Evolutionary conservation across 257 asterid genomes (phyloP).

Genomic region (Solanum bukasovii): DNA sequence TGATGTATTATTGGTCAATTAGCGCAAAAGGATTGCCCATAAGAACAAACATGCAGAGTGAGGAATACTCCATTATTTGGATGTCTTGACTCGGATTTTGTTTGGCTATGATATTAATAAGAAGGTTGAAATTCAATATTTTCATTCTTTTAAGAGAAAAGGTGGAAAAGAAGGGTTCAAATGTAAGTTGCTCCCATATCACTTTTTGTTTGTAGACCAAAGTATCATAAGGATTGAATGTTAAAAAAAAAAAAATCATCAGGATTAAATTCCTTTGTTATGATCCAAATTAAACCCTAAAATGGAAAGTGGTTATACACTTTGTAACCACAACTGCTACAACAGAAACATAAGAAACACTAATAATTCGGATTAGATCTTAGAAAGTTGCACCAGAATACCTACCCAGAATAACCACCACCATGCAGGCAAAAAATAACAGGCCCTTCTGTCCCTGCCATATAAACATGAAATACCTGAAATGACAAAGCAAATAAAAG

Average conservation of each 20-base stretch:
- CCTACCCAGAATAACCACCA: conserved; percentile 96
- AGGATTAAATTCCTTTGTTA: not conserved
- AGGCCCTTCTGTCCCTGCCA: conserved; percentile 85
- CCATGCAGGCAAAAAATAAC: conserved; percentile 93
- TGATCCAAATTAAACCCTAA: not conserved
- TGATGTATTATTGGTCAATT: not conserved
- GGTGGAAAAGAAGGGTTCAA: not conserved
- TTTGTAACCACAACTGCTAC: not conserved
- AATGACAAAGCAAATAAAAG: conserved; percentile 10
- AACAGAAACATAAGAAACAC: not conserved
- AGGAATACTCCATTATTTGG: not conserved
- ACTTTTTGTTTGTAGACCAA: not conserved
- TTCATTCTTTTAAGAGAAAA: not conserved
- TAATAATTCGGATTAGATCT: not conserved
- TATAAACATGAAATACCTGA: conserved; percentile 83
- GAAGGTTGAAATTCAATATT: not conserved
- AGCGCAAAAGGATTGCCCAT: not conserved
- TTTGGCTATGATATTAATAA: not conserved
- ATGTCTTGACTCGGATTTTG: not conserved
- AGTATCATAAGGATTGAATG: not conserved
- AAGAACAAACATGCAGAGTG: not conserved
- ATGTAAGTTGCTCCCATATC: not conserved
- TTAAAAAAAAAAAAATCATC: not conserved
- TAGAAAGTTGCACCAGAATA: conserved; percentile 3
- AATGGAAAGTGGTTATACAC: not conserved